These are phyloP conservation scores for Gossypium bickii DNA, from an alignment of 345 rosid species.

Conservation along the genomic window DNA sequence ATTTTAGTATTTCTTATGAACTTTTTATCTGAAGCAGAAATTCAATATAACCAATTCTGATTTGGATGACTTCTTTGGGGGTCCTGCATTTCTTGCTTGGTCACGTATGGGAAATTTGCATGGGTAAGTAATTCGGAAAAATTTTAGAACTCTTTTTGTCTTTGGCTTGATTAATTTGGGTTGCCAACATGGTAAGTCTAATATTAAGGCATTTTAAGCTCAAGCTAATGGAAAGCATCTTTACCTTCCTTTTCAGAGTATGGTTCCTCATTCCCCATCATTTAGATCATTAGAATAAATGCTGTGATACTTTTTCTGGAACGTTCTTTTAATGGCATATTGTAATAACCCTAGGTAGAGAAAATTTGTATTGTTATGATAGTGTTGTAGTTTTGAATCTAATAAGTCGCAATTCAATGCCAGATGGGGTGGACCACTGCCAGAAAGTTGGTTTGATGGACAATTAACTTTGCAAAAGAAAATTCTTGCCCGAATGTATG, in stretches of 20 bases:
- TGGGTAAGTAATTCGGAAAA: constrained; percentile 36
- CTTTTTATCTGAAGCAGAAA: constrained; percentile 36
- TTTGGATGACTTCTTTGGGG: constrained; percentile 66
- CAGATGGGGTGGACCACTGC: constrained; percentile 79
- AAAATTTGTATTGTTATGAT: neutral
- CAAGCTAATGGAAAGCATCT: constrained; percentile 5
- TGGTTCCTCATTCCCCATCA: neutral
- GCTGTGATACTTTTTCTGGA: constrained; percentile 10
- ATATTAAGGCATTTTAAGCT: neutral
- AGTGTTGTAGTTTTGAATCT: constrained; percentile 1
- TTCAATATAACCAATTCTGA: constrained; percentile 48
- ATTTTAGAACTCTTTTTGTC: constrained; percentile 5
- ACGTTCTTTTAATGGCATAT: constrained; percentile 10
- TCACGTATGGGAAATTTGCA: constrained; percentile 72
- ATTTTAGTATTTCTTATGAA: constrained; percentile 15
- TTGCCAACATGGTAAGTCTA: neutral
- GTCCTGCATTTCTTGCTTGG: constrained; percentile 84
- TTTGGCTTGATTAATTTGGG: neutral
- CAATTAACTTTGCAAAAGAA: constrained; percentile 57
- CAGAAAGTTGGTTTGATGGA: constrained; percentile 62
- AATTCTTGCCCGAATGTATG: constrained; percentile 58
- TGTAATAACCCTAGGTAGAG: constrained; percentile 2
- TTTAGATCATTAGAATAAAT: constrained; percentile 3
- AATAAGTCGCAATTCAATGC: neutral
- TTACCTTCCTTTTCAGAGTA: neutral